phyloP scores from a whole-genome alignment of 2,329 filamentous ascomycete species.

The Pestalotiopsis sp. region DNA sequence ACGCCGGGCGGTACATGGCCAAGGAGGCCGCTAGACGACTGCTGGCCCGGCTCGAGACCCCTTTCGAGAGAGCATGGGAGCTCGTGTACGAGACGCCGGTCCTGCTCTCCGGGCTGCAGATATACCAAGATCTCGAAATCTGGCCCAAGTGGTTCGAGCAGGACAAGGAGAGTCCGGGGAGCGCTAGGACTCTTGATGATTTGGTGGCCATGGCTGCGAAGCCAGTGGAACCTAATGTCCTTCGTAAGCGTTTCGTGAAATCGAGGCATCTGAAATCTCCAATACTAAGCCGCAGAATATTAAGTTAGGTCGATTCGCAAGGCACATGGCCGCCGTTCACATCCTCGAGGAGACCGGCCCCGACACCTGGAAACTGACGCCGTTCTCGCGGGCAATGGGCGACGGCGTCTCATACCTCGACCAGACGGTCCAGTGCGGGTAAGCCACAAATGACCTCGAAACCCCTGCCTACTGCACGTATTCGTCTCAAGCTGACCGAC shows the following conservation, averaged over 20 bases:
- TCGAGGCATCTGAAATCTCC: not conserved
- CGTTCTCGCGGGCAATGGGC: conserved; percentile 25
- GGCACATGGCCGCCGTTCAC: conserved; percentile 22
- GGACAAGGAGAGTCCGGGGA: conserved; percentile 12
- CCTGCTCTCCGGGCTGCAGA: conserved; percentile 21
- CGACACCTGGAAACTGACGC: conserved; percentile 26
- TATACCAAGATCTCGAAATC: conserved; percentile 21
- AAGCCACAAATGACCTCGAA: no score
- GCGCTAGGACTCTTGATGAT: conserved; percentile 18
- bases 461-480: not conserved
- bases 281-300: not conserved
- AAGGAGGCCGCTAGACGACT: conserved; percentile 20
- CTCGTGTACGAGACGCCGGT: conserved; percentile 19
- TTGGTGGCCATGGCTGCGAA: conserved; percentile 16
- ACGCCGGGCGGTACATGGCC: conserved; percentile 17
- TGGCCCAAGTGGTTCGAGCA: conserved; percentile 21
- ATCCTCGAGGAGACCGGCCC: conserved; percentile 23
- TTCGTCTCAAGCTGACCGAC: not conserved
- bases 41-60: conserved; percentile 20
- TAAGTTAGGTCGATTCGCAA: conserved; percentile 27
- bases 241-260: conserved; percentile 16
- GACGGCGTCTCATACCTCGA: conserved; percentile 23
- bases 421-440: conserved; percentile 21
- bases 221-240: conserved; percentile 21
- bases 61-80: conserved; percentile 18